These are phyloP conservation scores for Aegilops umbellulata DNA, from an alignment of 176 grass and related monocot species.

Conservation along the genomic window DNA sequence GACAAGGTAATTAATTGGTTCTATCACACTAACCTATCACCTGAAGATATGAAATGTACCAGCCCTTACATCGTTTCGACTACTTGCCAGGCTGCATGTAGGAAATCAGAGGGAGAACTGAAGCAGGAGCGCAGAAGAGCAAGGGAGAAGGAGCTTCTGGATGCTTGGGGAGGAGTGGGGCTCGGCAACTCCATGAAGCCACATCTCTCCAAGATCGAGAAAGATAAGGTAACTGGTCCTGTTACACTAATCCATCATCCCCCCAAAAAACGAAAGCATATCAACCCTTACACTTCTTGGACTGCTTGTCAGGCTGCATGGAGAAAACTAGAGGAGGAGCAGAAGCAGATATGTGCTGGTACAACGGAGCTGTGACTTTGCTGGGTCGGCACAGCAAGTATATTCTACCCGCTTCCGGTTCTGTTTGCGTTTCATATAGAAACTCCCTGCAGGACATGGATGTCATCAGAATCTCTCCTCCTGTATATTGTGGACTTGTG, in stretches of 20 bases:
- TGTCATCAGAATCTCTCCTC: not conserved
- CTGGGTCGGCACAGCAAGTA: not conserved
- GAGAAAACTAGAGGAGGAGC: conserved; percentile 65
- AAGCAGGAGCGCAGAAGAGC: conserved; percentile 51
- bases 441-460: conserved; percentile 4
- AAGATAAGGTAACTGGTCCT: conserved; percentile 61
- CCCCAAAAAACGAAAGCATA: too few species aligned
- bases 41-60: not conserved
- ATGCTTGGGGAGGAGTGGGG: conserved; percentile 74
- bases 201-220: conserved; percentile 76
- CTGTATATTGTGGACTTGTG: not conserved
- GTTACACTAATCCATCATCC: not conserved
- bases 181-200: conserved; percentile 70
- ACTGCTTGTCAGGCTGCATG: conserved; percentile 59
- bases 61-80: conserved; percentile 7
- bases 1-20: conserved; percentile 52
- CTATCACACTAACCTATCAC: not conserved
- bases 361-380: not conserved
- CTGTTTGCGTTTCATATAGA: not conserved
- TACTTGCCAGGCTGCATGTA: conserved; percentile 59
- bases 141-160: conserved; percentile 67
- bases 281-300: conserved; percentile 5
- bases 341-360: conserved; percentile 23
- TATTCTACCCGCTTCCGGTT: not conserved
- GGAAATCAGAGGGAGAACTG: conserved; percentile 55